Evolutionary conservation across 2,329 filamentous ascomycete species (phyloP).

Genomic region (Achaetomium macrosporum): DNA sequence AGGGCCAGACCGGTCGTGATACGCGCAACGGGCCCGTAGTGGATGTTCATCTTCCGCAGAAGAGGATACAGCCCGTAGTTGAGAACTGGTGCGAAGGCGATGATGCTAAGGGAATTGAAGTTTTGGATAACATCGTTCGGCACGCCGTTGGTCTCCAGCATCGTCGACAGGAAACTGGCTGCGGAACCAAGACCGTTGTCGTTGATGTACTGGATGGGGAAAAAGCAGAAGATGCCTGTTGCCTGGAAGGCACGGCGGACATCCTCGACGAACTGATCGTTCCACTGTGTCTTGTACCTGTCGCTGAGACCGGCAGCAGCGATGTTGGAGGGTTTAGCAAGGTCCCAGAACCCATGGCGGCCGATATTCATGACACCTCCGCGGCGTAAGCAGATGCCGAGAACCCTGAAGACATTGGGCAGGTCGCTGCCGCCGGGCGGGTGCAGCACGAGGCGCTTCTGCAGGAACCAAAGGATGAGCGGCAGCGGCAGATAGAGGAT

Average conservation of each 20-base stretch:
- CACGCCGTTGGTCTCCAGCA: slow-evolving; percentile 43
- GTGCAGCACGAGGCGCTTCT: slow-evolving; percentile 38
- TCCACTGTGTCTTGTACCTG: slow-evolving; percentile 41
- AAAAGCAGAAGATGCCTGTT: slow-evolving; percentile 55
- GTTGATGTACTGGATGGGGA: slow-evolving; percentile 41
- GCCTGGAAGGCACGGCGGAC: slow-evolving; percentile 54
- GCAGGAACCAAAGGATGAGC: slow-evolving; percentile 37
- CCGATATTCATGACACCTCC: slow-evolving; percentile 36
- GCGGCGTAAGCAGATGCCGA: slow-evolving; percentile 36
- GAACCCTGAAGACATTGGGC: slow-evolving; percentile 37
- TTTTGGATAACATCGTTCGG: slow-evolving; percentile 46
- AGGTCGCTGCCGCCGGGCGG: slow-evolving; percentile 42
- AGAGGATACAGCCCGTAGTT: slow-evolving; percentile 44
- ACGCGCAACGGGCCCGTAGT: slow-evolving; percentile 43
- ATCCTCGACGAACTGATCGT: slow-evolving; percentile 63
- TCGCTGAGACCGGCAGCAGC: slow-evolving; percentile 35
- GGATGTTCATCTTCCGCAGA: slow-evolving; percentile 36
- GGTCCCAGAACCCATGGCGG: slow-evolving; percentile 51
- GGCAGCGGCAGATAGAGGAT: slow-evolving; percentile 39
- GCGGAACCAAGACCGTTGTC: slow-evolving; percentile 47
- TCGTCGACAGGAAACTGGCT: slow-evolving; percentile 42
- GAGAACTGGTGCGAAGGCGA: slow-evolving; percentile 40
- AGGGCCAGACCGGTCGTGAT: slow-evolving; percentile 47
- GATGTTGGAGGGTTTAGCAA: slow-evolving; percentile 51
- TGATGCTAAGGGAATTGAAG: slow-evolving; percentile 46